phyloP scores from a whole-genome alignment of 345 rosid species.

The Balakata baccata region DNA sequence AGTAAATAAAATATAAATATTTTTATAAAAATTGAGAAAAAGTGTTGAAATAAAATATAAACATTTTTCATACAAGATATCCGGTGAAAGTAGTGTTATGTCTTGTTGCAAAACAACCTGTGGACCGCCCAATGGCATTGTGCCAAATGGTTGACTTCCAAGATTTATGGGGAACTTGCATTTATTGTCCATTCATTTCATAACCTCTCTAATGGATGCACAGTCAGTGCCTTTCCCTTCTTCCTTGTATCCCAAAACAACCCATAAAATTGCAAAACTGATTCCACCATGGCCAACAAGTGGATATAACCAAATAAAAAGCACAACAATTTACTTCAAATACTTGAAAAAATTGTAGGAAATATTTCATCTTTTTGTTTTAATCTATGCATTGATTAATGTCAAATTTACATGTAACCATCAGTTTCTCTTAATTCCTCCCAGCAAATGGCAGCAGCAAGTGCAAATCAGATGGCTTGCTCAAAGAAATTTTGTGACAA shows the following conservation, averaged over 20 bases:
- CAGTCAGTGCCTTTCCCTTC: constrained; percentile 13
- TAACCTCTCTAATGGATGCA: constrained; percentile 19
- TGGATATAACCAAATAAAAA: not conserved
- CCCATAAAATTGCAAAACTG: not conserved
- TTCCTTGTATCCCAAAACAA: constrained; percentile 13
- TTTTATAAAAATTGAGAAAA: too few relatives aligned
- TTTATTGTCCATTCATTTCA: constrained; percentile 23
- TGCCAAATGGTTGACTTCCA: constrained; percentile 22
- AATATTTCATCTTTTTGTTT: not conserved
- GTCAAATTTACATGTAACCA: not conserved
- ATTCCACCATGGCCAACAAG: constrained; percentile 4
- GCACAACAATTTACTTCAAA: constrained; percentile 15
- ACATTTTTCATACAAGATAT: not conserved
- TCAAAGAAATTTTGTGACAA: constrained; percentile 8
- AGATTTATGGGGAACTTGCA: constrained; percentile 24
- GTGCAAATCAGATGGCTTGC: constrained; percentile 10
- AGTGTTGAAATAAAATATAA: too few relatives aligned
- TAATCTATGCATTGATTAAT: not conserved
- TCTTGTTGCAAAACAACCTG: not conserved
- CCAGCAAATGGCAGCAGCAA: constrained; percentile 29
- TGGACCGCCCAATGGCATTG: not conserved
- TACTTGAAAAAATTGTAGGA: constrained; percentile 24
- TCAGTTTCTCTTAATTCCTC: constrained; percentile 1
- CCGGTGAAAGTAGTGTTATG: not conserved
- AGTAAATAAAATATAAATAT: too few relatives aligned